A percentile compares a stretch with the other conserved stretches of the same genome.
phyloP scores from a whole-genome alignment of 2,329 filamentous ascomycete genomes.

The Sclerotinia subarctica region DNA sequence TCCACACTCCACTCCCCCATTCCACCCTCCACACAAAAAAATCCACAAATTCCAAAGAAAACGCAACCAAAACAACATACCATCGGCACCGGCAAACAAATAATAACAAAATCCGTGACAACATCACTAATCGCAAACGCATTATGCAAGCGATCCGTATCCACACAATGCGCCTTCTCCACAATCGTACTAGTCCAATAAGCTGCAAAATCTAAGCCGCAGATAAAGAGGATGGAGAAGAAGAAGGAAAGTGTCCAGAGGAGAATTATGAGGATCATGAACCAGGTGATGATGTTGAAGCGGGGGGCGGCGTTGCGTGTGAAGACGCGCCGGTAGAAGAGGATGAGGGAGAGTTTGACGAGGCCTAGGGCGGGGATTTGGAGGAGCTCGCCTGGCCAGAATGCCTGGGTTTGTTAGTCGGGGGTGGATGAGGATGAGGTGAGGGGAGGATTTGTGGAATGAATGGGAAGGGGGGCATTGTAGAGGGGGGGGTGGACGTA shows the following conservation, averaged over 20 bases:
- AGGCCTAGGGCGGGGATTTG: slow-evolving; percentile 16
- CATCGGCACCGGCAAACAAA: slow-evolving; percentile 13
- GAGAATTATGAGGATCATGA: not conserved
- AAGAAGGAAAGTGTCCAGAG: slow-evolving; percentile 13
- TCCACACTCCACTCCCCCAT: not conserved
- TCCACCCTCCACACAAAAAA: not conserved
- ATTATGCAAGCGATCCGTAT: slow-evolving; percentile 14
- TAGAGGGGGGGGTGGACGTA: not conserved
- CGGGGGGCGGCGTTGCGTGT: slow-evolving; percentile 1
- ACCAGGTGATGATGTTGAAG: slow-evolving; percentile 8
- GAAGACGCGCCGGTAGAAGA: slow-evolving; percentile 19
- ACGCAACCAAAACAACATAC: not conserved
- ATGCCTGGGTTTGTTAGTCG: not conserved
- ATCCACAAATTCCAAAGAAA: not conserved
- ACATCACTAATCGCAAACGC: slow-evolving; percentile 19
- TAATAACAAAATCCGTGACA: slow-evolving; percentile 11
- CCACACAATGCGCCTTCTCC: slow-evolving; percentile 16
- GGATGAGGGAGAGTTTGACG: slow-evolving; percentile 18
- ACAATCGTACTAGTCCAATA: slow-evolving; percentile 16
- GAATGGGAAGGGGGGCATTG: too few relatives aligned
- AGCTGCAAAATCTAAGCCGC: not conserved
- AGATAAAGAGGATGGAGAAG: slow-evolving; percentile 18
- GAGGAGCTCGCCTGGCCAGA: slow-evolving; percentile 14
- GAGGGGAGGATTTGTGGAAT: not conserved
- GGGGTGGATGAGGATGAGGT: not conserved